Evolutionary conservation across 129 eudicot genomes (phyloP).

Genomic region (Heracleum sosnowskyi): DNA sequence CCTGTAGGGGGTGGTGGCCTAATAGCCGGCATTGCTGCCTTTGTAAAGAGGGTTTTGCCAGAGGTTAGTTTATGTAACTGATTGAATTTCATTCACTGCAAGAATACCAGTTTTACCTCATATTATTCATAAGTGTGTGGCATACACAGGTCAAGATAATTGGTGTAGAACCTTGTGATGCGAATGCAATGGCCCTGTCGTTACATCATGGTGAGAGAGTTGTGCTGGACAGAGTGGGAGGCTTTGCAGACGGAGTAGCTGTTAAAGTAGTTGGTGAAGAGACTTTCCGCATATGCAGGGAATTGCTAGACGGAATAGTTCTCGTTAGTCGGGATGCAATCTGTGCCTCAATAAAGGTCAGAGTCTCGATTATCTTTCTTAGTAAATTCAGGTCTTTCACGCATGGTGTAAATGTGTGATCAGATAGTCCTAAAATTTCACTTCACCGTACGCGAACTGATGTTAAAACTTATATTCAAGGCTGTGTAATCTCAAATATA

Average conservation of each 20-base stretch:
- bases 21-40: slow-evolving; percentile 97
- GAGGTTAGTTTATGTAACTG: slow-evolving; percentile 30
- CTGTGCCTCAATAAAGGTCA: slow-evolving; percentile 96
- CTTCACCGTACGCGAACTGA: not conserved
- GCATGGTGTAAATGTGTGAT: not conserved
- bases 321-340: slow-evolving; percentile 98
- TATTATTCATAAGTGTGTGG: not conserved
- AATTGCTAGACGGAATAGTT: slow-evolving; percentile 86
- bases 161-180: slow-evolving; percentile 96
- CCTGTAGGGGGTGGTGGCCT: slow-evolving; percentile 99
- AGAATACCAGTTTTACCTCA: not conserved
- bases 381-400: not conserved
- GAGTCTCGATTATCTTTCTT: slow-evolving; percentile 1
- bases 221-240: slow-evolving; percentile 88
- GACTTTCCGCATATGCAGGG: slow-evolving; percentile 76
- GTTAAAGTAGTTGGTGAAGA: slow-evolving; percentile 93
- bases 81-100: not conserved
- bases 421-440: not conserved
- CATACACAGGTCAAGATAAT: slow-evolving; percentile 56
- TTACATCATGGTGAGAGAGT: slow-evolving; percentile 77
- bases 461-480: not conserved
- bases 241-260: slow-evolving; percentile 99
- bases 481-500: not conserved
- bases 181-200: slow-evolving; percentile 97
- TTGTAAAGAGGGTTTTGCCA: slow-evolving; percentile 80